Conservation (phyloP, 2,329 filamentous ascomycete species). For the Xylaria sp. region DNA sequence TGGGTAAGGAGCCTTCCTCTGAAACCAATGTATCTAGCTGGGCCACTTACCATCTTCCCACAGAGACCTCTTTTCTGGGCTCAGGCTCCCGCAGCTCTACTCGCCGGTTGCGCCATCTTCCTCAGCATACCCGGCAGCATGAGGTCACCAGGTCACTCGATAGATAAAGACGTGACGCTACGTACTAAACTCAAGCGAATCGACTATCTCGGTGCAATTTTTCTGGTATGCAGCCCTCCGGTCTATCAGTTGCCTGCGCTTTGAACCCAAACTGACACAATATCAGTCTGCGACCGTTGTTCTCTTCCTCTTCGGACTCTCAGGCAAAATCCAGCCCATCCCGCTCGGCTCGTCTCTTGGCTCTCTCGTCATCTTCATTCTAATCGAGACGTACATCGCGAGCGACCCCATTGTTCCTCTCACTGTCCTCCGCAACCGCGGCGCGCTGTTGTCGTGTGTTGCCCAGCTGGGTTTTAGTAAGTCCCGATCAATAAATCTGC, state of each 20-base stretch:
- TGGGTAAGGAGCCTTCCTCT: conserved; percentile 61
- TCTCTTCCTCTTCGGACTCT: conserved; percentile 74
- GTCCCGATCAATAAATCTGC: neutral
- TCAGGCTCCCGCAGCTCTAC: conserved; percentile 68
- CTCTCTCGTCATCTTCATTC: conserved; percentile 58
- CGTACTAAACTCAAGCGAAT: conserved; percentile 65
- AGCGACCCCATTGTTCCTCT: conserved; percentile 77
- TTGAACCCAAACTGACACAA: neutral
- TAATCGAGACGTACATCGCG: conserved; percentile 68
- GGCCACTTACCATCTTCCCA: conserved; percentile 24
- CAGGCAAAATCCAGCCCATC: conserved; percentile 63
- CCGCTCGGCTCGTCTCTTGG: conserved; percentile 65
- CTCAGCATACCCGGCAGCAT: conserved; percentile 65
- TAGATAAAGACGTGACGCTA: conserved; percentile 47
- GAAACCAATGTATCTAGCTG: neutral
- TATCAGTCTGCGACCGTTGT: conserved; percentile 66
- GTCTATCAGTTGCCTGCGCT: no score
- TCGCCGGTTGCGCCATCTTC: conserved; percentile 67
- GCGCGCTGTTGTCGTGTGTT: conserved; percentile 74
- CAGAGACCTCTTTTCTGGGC: conserved; percentile 74
- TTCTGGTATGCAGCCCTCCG: conserved; percentile 57
- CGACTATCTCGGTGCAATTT: conserved; percentile 75
- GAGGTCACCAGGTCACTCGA: conserved; percentile 42
- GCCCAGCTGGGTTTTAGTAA: conserved; percentile 71
- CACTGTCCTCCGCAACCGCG: conserved; percentile 70